phyloP scores from a whole-genome alignment of 106 monocot species.

The Dendrobium nobile region DNA sequence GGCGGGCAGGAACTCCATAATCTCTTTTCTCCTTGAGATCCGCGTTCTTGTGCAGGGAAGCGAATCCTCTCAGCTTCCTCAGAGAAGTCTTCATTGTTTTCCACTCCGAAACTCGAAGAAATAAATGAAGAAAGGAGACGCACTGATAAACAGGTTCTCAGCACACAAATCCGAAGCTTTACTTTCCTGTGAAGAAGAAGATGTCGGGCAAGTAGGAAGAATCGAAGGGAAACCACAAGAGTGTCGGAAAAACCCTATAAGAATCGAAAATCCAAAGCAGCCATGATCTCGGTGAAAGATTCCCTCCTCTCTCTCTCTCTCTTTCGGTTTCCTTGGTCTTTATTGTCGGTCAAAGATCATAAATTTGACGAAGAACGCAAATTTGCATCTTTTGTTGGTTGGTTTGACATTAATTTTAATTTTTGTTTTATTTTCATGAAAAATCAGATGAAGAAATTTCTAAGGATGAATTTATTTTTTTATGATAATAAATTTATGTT shows the following conservation, averaged over 20 bases:
- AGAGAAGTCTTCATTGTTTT: slow-evolving; percentile 48
- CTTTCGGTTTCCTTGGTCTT: not conserved
- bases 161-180: not conserved
- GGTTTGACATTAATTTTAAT: not conserved
- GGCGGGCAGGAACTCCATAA: slow-evolving; percentile 16
- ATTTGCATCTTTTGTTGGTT: not conserved
- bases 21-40: slow-evolving; percentile 31
- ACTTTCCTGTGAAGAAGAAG: not conserved
- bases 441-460: too few species aligned
- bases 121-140: not conserved
- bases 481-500: too few species aligned
- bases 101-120: not conserved
- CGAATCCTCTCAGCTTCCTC: slow-evolving; percentile 47
- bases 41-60: slow-evolving; percentile 18
- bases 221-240: not conserved
- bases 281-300: not conserved
- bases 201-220: not conserved
- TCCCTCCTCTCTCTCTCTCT: not conserved
- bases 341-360: not conserved
- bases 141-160: not conserved
- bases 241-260: not conserved
- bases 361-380: not conserved
- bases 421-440: not conserved
- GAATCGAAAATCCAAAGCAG: not conserved
- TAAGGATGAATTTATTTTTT: too few species aligned